Percentiles rank a stretch among this genome's conserved stretches.
phyloP scores from a whole-genome alignment of 352 stramenopile species.

The Globisporangium nunn region DNA sequence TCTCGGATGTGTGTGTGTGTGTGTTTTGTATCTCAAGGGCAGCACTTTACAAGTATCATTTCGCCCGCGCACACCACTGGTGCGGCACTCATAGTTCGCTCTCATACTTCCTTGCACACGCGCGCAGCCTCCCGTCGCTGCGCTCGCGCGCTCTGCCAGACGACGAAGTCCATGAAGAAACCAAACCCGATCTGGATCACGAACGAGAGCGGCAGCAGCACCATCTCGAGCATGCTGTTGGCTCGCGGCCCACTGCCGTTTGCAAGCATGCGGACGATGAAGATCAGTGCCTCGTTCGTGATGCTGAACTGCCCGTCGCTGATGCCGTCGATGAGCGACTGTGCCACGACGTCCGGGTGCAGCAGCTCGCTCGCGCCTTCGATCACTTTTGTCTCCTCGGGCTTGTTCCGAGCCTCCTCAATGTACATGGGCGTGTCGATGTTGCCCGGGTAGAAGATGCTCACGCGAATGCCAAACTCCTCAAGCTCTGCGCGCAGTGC shows the following conservation, averaged over 20 bases:
- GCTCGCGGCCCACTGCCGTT: not conserved
- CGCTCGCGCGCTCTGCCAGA: not conserved
- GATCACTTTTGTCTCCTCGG: conserved; percentile 64
- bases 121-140: not conserved
- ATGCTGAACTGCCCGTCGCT: conserved; percentile 61
- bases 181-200: not conserved
- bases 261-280: not conserved
- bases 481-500: conserved; percentile 73
- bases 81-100: no score
- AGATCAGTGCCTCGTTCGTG: not conserved
- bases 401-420: conserved; percentile 74
- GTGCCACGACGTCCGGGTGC: conserved; percentile 53
- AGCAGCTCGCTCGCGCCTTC: conserved; percentile 46
- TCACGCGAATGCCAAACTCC: conserved; percentile 61
- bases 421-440: conserved; percentile 76
- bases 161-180: not conserved
- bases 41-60: not conserved
- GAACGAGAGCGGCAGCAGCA: not conserved
- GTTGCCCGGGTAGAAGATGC: conserved; percentile 77
- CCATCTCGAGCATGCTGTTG: not conserved
- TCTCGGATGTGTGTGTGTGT: no score
- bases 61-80: not conserved
- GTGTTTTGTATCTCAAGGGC: not conserved
- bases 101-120: not conserved
- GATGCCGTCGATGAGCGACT: conserved; percentile 59